Base-by-base conservation (phyloP, 2,329 filamentous ascomycete genomes). In the Aureobasidium pullulans region DNA sequence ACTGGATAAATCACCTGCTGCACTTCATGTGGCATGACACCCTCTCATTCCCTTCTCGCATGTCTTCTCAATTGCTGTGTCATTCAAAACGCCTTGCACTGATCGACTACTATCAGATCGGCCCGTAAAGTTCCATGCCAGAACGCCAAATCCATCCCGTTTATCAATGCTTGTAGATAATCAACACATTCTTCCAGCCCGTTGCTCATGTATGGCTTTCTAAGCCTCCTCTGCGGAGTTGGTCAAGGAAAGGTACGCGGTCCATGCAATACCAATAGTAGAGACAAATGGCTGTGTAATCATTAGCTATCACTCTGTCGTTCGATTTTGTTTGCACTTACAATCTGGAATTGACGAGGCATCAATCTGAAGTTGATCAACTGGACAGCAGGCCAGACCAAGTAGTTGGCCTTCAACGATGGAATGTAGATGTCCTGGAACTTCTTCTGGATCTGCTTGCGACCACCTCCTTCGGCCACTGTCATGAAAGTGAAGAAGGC, bases 401-500 rank as follows among this genome's bases (percentile, higher is more conserved):
- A 79, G 68, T 88, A 99, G 76, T 99, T 99, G 66, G 93, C 92
- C 79, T 96, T 96, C 65, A 99, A 79, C 8, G 94, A 93, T 13
- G 93, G 91, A 60, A 96, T 74, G 72, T 96, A 99, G 75, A 97
- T 92, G 70, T 96, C 93, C 69, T 88, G 83, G 67, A 99, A 86
- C 79, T 99, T 99, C 71, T 86, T 82, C 62, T 81, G 76, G 52
- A 99, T 81, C 7, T 89, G 92, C 62, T 88, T 82, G 67, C 83
- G 84, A 34, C 91, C 90, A 60, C 94, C 94, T 29, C 94, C 94
- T 75, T 99, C 94, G 11, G 93, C 89, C 15, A 97, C 75, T 0
- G 94, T 97, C 93, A 99, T 97, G 75, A 87, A 93, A 0, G 89
- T 91, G 73, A 97, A 99, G 79, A 99, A 99, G 65, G 83, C 81